Conservation (phyloP, 257 asterid genomes). For the Ehretia macrophylla region DNA sequence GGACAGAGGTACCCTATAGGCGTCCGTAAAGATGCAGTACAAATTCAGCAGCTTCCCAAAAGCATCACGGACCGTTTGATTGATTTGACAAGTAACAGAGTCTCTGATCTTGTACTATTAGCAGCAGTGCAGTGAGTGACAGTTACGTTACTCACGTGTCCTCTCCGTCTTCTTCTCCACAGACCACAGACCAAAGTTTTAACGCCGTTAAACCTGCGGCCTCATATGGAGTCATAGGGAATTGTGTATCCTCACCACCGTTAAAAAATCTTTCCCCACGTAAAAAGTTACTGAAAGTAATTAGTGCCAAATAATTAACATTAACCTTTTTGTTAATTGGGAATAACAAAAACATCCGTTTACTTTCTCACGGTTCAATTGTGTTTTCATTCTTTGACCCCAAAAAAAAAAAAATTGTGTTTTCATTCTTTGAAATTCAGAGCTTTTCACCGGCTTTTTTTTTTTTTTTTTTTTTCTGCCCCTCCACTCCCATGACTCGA, state of each 20-base stretch:
- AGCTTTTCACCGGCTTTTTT: too few relatives aligned
- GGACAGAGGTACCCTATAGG: background rate
- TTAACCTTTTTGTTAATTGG: too few relatives aligned
- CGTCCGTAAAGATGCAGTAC: background rate
- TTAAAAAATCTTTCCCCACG: background rate
- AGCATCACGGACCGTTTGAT: conserved; percentile 11
- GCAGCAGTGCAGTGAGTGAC: conserved; percentile 4
- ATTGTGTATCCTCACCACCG: background rate
- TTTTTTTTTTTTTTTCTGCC: too few relatives aligned
- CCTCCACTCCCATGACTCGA: too few relatives aligned
- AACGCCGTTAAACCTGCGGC: conserved; percentile 25
- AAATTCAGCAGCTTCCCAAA: background rate
- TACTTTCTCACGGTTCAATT: too few relatives aligned
- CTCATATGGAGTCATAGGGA: conserved; percentile 11
- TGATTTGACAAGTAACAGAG: conserved; percentile 41
- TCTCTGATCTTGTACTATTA: background rate
- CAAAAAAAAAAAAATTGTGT: too few relatives aligned
- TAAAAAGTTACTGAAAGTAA: background rate
- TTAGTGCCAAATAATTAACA: background rate
- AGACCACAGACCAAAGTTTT: background rate
- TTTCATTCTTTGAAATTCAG: too few relatives aligned
- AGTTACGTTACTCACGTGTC: conserved; percentile 28
- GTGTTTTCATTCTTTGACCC: too few relatives aligned
- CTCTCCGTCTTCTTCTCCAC: conserved; percentile 2
- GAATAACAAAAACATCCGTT: too few relatives aligned